Percentiles rank a stretch among this genome's conserved stretches.
phyloP scores from a whole-genome alignment of 83 land plant genomes.

The Thuja plicata region DNA sequence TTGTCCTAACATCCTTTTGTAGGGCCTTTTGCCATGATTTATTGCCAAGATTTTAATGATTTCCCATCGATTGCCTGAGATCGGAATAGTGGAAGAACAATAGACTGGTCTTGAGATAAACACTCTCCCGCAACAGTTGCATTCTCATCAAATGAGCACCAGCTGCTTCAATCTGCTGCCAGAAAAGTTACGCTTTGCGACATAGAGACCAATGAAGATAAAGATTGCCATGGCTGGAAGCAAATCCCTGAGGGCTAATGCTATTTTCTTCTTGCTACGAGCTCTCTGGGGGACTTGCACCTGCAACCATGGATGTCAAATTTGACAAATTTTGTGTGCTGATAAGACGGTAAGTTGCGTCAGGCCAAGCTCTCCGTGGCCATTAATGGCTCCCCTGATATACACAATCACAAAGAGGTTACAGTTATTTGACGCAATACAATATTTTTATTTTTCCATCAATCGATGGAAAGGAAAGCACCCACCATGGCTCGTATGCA shows the following conservation, averaged over 20 bases:
- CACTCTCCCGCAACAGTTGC: neutral
- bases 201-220: neutral
- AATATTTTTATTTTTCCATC: neutral
- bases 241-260: neutral
- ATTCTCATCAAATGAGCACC: neutral
- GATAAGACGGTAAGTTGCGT: neutral
- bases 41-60: too few species aligned
- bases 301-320: neutral
- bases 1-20: too few species aligned
- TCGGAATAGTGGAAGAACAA: conserved; percentile 23
- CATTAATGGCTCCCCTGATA: neutral
- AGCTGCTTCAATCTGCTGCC: too few species aligned
- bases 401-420: neutral
- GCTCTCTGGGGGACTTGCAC: neutral
- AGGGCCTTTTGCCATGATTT: too few species aligned
- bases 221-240: neutral
- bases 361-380: neutral
- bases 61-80: conserved; percentile 33
- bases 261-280: neutral
- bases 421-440: neutral
- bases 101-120: neutral
- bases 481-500: neutral
- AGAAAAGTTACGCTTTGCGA: neutral
- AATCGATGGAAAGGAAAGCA: neutral
- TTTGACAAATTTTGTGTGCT: neutral